Evolutionary conservation across 805 yeast species (phyloP).

Genomic region (Cyberlindnera suaveolens): DNA sequence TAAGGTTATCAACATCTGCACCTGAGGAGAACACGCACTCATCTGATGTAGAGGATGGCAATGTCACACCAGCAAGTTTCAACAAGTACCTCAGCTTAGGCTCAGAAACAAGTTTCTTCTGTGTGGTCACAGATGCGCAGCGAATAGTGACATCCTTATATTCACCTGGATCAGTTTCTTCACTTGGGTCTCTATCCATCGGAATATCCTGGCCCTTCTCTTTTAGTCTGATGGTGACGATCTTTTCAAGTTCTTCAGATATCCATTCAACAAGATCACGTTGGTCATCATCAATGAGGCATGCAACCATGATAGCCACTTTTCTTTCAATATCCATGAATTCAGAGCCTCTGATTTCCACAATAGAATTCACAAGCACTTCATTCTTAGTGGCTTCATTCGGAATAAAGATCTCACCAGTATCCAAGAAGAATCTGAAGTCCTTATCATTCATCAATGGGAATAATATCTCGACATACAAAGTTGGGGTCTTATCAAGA

Average conservation of each 20-base stretch:
- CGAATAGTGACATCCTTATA: conserved; percentile 11
- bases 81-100: conserved; percentile 44
- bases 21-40: conserved; percentile 32
- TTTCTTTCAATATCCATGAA: conserved; percentile 38
- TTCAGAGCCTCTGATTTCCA: conserved; percentile 24
- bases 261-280: conserved; percentile 39
- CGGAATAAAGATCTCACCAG: conserved; percentile 41
- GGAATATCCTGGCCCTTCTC: conserved; percentile 10
- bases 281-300: conserved; percentile 40
- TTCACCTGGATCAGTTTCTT: conserved; percentile 4
- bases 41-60: conserved; percentile 35
- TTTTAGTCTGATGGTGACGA: conserved; percentile 23
- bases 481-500: conserved; percentile 44
- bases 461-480: conserved; percentile 61
- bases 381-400: conserved; percentile 11
- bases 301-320: conserved; percentile 43
- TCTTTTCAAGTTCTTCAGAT: conserved; percentile 29
- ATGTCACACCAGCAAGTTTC: conserved; percentile 37
- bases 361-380: conserved; percentile 8
- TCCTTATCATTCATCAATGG: conserved; percentile 44
- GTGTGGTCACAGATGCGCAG: conserved; percentile 15
- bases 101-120: conserved; percentile 35
- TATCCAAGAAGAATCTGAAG: conserved; percentile 45
- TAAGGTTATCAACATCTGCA: conserved; percentile 28
- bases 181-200: conserved; percentile 1